These are phyloP conservation scores for Periconia macrospinosa DNA, from an alignment of 2,329 filamentous ascomycete genomes.

Conservation along the genomic window DNA sequence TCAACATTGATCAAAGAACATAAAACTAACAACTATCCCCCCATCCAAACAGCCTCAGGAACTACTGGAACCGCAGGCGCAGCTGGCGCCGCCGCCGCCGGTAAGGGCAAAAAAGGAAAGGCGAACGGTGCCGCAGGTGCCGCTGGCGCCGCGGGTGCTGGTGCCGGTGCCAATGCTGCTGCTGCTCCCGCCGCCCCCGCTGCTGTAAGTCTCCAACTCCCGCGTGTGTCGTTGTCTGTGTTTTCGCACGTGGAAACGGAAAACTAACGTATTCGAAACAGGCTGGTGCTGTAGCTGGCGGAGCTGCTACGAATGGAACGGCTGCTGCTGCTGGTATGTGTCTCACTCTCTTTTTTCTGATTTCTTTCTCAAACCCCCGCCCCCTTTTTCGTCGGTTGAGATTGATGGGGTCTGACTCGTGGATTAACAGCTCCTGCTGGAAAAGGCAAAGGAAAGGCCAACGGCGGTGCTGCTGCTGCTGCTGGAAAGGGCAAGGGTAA, in stretches of 20 bases:
- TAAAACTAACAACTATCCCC: not conserved
- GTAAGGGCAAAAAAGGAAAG: constrained; percentile 1
- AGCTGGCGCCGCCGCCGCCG: not conserved
- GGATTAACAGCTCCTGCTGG: not conserved
- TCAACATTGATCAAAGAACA: no score
- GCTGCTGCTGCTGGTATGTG: constrained; percentile 1
- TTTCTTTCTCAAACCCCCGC: not conserved
- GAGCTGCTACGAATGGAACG: constrained; percentile 1
- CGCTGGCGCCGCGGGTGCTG: no score
- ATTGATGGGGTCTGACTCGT: not conserved
- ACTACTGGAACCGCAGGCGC: not conserved
- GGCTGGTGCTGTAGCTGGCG: not conserved
- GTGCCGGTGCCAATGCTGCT: no score
- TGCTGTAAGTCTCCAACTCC: constrained; percentile 1
- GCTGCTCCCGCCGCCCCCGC: no score
- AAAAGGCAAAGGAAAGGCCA: not conserved
- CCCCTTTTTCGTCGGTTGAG: no score
- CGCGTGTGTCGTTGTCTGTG: no score
- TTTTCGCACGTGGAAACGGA: no score
- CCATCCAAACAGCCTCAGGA: not conserved
- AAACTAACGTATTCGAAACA: no score
- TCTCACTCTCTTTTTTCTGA: not conserved
- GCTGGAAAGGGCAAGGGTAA: not conserved
- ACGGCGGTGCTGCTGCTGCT: not conserved
- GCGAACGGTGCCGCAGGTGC: not conserved